These are phyloP conservation scores for Seminavis robusta DNA, from an alignment of 108 stramenopile species.

Conservation along the genomic window DNA sequence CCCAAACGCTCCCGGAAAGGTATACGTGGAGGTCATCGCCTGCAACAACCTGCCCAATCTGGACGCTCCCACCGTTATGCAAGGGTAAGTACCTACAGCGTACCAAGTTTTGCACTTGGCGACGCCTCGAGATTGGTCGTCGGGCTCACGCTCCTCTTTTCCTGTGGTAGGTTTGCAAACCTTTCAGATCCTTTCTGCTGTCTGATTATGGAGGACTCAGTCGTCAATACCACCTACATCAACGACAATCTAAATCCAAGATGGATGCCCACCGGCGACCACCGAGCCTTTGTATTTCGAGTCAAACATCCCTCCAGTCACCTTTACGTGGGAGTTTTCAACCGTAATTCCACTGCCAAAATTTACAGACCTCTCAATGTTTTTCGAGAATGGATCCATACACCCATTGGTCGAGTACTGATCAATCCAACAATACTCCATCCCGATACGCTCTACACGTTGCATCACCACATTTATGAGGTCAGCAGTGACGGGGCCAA, in stretches of 20 bases:
- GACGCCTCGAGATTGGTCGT: too few relatives aligned
- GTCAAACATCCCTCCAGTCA: slow-evolving; percentile 67
- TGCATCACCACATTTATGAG: slow-evolving; percentile 63
- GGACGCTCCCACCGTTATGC: slow-evolving; percentile 43
- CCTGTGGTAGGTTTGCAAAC: too few relatives aligned
- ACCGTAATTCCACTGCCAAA: slow-evolving; percentile 57
- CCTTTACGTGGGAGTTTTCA: slow-evolving; percentile 69
- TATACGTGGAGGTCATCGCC: slow-evolving; percentile 63
- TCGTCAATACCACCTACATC: slow-evolving; percentile 67
- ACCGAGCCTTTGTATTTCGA: slow-evolving; percentile 73
- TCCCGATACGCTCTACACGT: slow-evolving; percentile 48
- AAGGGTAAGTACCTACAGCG: too few relatives aligned
- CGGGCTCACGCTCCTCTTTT: too few relatives aligned
- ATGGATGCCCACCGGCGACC: slow-evolving; percentile 73
- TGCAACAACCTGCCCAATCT: slow-evolving; percentile 71
- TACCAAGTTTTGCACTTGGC: too few relatives aligned
- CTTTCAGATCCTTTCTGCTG: slow-evolving; percentile 69
- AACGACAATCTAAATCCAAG: slow-evolving; percentile 66
- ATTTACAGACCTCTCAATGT: too few relatives aligned
- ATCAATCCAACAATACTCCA: slow-evolving; percentile 66
- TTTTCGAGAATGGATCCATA: too few relatives aligned
- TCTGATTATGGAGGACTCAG: slow-evolving; percentile 63
- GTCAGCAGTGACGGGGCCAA: too few relatives aligned
- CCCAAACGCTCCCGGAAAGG: too few relatives aligned
- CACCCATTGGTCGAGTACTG: slow-evolving; percentile 69